These are phyloP conservation scores for Elaeis guineensis DNA, from an alignment of 176 grass and related monocot genomes.

Conservation along the genomic window DNA sequence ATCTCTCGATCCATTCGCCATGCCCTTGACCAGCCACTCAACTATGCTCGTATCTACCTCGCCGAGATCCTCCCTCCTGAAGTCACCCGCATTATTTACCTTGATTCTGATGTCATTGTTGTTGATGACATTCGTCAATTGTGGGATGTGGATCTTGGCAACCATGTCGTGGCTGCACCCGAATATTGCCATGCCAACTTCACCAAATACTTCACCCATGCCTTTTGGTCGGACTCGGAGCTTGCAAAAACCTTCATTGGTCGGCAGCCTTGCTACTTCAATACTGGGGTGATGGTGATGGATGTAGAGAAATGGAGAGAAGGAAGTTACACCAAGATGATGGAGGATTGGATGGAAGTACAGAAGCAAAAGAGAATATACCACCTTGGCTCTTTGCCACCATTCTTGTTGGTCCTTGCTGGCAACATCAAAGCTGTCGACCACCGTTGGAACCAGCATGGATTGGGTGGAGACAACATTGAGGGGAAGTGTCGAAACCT, in stretches of 20 bases:
- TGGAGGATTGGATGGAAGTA: slow-evolving; percentile 7
- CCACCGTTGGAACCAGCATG: slow-evolving; percentile 9
- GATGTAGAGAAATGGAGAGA: neutral
- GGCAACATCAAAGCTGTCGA: neutral
- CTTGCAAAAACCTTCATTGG: neutral
- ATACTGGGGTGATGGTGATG: slow-evolving; percentile 13
- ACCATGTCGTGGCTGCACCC: too few relatives aligned
- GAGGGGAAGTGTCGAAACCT: neutral
- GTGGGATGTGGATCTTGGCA: too few relatives aligned
- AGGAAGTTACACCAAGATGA: neutral
- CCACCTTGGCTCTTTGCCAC: slow-evolving; percentile 4
- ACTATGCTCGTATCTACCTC: too few relatives aligned
- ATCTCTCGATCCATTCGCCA: too few relatives aligned
- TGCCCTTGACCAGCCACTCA: too few relatives aligned
- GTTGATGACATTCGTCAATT: too few relatives aligned
- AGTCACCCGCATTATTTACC: too few relatives aligned
- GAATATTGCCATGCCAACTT: too few relatives aligned
- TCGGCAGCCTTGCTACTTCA: slow-evolving; percentile 2
- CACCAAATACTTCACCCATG: too few relatives aligned
- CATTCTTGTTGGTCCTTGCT: neutral
- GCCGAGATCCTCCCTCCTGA: too few relatives aligned
- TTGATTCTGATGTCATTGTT: too few relatives aligned
- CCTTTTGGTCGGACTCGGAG: too few relatives aligned
- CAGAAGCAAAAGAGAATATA: slow-evolving; percentile 2
- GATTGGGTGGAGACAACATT: slow-evolving; percentile 3